Percentiles rank a stretch among this genome's conserved stretches.
Evolutionary conservation across 164 flowering plant genomes (phyloP).

Genomic region (Warburgia ugandensis): DNA sequence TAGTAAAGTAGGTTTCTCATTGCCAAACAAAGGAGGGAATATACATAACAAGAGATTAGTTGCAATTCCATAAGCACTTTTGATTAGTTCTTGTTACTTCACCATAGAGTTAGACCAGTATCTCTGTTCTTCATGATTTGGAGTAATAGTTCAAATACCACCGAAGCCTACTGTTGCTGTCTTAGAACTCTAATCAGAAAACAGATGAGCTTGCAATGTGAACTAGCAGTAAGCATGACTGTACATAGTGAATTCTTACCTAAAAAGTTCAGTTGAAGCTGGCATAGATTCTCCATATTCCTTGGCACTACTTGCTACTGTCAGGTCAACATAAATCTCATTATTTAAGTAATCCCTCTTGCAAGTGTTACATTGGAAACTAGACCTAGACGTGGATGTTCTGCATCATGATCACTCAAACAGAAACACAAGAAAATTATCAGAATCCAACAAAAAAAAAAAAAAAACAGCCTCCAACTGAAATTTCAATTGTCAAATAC

Average conservation of each 20-base stretch:
- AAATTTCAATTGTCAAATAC: not conserved
- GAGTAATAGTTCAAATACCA: no score
- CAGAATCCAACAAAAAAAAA: not conserved
- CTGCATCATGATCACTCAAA: slow-evolving; percentile 26
- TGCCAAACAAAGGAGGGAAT: not conserved
- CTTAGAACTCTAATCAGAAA: not conserved
- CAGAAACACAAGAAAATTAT: slow-evolving; percentile 2
- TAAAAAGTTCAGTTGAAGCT: slow-evolving; percentile 59
- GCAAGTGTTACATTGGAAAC: slow-evolving; percentile 52
- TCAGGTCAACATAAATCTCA: slow-evolving; percentile 54
- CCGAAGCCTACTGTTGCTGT: not conserved
- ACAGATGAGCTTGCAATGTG: not conserved
- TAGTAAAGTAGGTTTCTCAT: not conserved
- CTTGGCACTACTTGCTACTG: slow-evolving; percentile 51
- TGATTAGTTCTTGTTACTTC: no score
- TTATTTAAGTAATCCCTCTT: slow-evolving; percentile 48
- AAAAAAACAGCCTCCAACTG: not conserved
- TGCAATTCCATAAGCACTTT: no score
- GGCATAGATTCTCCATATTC: slow-evolving; percentile 47
- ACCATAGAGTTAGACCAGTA: no score
- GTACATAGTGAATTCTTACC: slow-evolving; percentile 23
- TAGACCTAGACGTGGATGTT: slow-evolving; percentile 26
- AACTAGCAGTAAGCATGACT: no score
- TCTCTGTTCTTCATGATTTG: no score
- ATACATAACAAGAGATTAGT: no score